Conservation (phyloP, 306 rosid genomes). For the Elaeagnus macrophylla region DNA sequence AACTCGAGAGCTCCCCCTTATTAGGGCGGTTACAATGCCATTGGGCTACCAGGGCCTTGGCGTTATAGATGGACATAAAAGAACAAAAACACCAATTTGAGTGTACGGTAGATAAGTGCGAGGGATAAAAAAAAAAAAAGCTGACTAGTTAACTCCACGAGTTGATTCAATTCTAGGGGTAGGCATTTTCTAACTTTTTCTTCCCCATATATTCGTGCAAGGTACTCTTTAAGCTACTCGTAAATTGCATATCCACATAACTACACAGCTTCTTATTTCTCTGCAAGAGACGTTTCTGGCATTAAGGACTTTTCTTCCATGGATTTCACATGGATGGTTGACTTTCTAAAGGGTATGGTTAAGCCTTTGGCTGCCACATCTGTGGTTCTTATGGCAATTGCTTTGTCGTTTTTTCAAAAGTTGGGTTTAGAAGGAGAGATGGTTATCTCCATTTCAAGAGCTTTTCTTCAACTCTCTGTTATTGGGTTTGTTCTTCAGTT, state of each 20-base stretch:
- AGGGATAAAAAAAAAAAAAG: too few species aligned
- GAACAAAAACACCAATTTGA: too few species aligned
- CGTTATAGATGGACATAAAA: too few species aligned
- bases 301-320: neutral
- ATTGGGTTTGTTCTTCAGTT: slow-evolving; percentile 87
- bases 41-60: too few species aligned
- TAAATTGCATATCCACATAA: neutral
- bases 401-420: slow-evolving; percentile 50
- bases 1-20: too few species aligned
- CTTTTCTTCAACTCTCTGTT: slow-evolving; percentile 76
- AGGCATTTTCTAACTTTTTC: slow-evolving; percentile 3
- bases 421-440: slow-evolving; percentile 68
- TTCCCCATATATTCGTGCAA: neutral
- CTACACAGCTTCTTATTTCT: slow-evolving; percentile 11
- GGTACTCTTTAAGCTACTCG: neutral
- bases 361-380: slow-evolving; percentile 62
- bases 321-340: slow-evolving; percentile 50
- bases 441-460: slow-evolving; percentile 57
- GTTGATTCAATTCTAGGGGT: slow-evolving; percentile 9
- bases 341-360: slow-evolving; percentile 63
- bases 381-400: slow-evolving; percentile 58
- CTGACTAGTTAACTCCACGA: too few species aligned
- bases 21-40: too few species aligned
- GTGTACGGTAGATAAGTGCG: too few species aligned
- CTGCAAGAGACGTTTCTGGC: neutral